Base-by-base conservation (phyloP, 1,284 basidiomycete species). In the Cutaneotrichosporon cavernicola region DNA sequence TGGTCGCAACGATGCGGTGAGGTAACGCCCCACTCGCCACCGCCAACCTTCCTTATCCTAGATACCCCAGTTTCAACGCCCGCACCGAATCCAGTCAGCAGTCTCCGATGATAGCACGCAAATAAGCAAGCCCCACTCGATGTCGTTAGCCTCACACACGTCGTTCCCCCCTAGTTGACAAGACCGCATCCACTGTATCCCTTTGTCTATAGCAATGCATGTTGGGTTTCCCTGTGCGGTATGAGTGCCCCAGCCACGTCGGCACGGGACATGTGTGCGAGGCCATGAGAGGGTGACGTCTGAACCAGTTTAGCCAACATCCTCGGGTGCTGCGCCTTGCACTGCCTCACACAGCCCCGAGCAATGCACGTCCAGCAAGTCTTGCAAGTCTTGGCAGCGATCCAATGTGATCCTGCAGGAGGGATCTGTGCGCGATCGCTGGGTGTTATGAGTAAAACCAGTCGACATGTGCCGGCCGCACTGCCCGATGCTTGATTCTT, bases 131-230 rank as follows among this genome's bases (percentile, higher is more conserved):
- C 26, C 10, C 49, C 47, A 49, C 26, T 26, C 26, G 11, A 50
- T 14, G 22, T 50, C 49, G 10, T 14, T 46, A 46, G 4, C 43
- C 43, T 4, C 18, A 18, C 34, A 40, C 16, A 40, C 38, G 13
- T 14, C 9, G 38, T 40, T 40, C 38, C 38, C 14, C 2, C 18
- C 50, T 9, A 51, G 50, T 51, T 51, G 31, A 14, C 30, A 30
- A 50, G 49, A 30, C 26, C 49, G 49, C 26, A 26, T 7, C 22
- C 30, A 34, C 51, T 53, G 51, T 53, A 53, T 53, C 51, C 31
- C 51, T 18, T 34, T 53, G 51, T 53, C 31, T 10, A 53, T 53
- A 34, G 31, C 49, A 26, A 31, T 53, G 51, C 51, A 53, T 53
- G 51, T 53, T 53, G 31, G 51, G 31, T 53, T 34, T 50, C 49